phyloP scores from a whole-genome alignment of 129 eudicot genomes.

The Centrapalus pauciflorus region DNA sequence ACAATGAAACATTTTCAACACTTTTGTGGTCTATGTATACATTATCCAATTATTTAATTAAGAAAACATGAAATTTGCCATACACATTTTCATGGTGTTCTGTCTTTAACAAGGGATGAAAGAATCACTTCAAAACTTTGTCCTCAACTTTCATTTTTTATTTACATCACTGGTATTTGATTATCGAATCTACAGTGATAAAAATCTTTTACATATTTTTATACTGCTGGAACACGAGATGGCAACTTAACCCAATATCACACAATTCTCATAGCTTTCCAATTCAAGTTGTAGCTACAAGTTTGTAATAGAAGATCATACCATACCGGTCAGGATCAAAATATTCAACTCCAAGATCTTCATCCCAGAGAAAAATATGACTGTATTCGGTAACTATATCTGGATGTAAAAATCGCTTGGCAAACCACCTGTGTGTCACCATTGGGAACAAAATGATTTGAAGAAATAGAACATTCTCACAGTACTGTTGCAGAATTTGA shows the following conservation, averaged over 20 bases:
- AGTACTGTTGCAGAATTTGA: not conserved
- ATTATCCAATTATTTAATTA: too few species aligned
- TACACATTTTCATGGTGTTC: too few species aligned
- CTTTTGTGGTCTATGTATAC: too few species aligned
- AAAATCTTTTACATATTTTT: too few species aligned
- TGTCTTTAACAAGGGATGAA: too few species aligned
- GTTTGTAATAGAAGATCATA: slow-evolving; percentile 7
- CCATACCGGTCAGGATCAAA: slow-evolving; percentile 74
- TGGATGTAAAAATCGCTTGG: slow-evolving; percentile 84
- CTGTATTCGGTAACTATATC: slow-evolving; percentile 74
- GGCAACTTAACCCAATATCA: not conserved
- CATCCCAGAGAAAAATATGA: slow-evolving; percentile 78
- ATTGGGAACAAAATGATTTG: not conserved
- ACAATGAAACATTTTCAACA: too few species aligned
- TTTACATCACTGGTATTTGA: too few species aligned
- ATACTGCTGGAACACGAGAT: not conserved
- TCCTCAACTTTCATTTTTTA: too few species aligned
- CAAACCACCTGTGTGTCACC: slow-evolving; percentile 77
- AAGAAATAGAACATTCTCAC: not conserved
- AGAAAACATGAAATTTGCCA: too few species aligned
- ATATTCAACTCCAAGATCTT: slow-evolving; percentile 85
- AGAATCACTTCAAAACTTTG: too few species aligned
- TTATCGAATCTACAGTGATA: too few species aligned
- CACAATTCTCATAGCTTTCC: not conserved
- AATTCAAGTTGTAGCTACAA: not conserved